Percentiles rank a stretch among this genome's conserved stretches.
Conservation (phyloP, 177 flowering plant genomes). For the Tripterygium wilfordii region DNA sequence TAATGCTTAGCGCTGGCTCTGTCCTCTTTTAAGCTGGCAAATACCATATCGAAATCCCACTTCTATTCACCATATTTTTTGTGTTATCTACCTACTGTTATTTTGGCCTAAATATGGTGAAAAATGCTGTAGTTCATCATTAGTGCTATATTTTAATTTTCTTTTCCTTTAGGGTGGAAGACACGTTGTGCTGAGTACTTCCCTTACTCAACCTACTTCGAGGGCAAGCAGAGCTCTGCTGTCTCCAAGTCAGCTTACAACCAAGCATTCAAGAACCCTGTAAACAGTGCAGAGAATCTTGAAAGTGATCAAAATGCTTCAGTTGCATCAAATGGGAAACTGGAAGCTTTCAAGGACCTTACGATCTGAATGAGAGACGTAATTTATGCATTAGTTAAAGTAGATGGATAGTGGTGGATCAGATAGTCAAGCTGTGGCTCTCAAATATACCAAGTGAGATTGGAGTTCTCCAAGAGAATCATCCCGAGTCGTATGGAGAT, state of each 20-base stretch:
- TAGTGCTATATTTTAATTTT: too few species aligned
- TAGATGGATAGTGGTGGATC: slow-evolving; percentile 3
- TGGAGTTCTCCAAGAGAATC: neutral
- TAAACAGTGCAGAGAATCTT: slow-evolving; percentile 31
- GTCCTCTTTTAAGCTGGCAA: too few species aligned
- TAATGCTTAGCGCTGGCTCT: too few species aligned
- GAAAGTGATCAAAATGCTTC: slow-evolving; percentile 15
- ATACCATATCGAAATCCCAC: too few species aligned
- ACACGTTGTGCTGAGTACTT: slow-evolving; percentile 69
- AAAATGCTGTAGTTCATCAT: too few species aligned
- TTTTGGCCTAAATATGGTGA: too few species aligned
- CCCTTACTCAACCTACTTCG: slow-evolving; percentile 80
- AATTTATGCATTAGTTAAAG: slow-evolving; percentile 2
- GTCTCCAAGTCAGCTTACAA: slow-evolving; percentile 25
- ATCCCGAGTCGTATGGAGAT: neutral
- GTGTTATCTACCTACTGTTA: too few species aligned
- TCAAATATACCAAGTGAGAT: too few species aligned
- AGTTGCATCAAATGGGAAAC: slow-evolving; percentile 55
- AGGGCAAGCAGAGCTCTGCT: slow-evolving; percentile 69
- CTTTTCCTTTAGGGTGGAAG: slow-evolving; percentile 74
- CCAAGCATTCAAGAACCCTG: slow-evolving; percentile 23
- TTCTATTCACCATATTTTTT: too few species aligned
- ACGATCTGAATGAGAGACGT: slow-evolving; percentile 20
- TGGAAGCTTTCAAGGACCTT: slow-evolving; percentile 60
- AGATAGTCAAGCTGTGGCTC: too few species aligned